phyloP scores from a whole-genome alignment of 192 early-diverging fungal genomes.

The Coemansia sp. region DNA sequence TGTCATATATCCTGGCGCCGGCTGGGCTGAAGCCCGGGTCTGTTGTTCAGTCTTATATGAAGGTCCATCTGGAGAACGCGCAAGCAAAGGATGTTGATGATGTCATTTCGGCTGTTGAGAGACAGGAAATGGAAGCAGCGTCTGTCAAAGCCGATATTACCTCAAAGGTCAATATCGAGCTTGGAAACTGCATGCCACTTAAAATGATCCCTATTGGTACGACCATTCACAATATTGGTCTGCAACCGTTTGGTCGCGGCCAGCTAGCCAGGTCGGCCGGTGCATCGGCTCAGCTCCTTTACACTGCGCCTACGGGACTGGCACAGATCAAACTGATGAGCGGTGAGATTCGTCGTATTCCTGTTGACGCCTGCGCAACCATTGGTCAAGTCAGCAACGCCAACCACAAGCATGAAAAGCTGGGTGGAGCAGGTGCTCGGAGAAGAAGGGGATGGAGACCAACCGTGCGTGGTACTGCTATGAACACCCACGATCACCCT shows the following conservation, averaged over 20 bases:
- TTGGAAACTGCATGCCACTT: slow-evolving; percentile 88
- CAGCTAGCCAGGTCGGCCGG: slow-evolving; percentile 84
- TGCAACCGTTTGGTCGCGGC: slow-evolving; percentile 73
- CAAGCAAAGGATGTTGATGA: slow-evolving; percentile 10
- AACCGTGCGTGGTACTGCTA: slow-evolving; percentile 92
- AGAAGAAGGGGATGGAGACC: slow-evolving; percentile 86
- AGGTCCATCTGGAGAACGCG: slow-evolving; percentile 5
- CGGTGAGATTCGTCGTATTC: slow-evolving; percentile 84
- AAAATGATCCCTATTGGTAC: slow-evolving; percentile 92
- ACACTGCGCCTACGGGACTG: slow-evolving; percentile 69
- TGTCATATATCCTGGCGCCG: slow-evolving; percentile 85
- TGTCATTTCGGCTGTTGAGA: not conserved
- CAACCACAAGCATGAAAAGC: slow-evolving; percentile 80
- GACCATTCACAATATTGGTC: slow-evolving; percentile 80
- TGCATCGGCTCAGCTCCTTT: slow-evolving; percentile 77
- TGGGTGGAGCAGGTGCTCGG: slow-evolving; percentile 87
- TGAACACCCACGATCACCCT: slow-evolving; percentile 93
- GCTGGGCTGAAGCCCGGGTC: slow-evolving; percentile 72
- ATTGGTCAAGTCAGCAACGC: slow-evolving; percentile 89
- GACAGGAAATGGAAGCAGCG: slow-evolving; percentile 7
- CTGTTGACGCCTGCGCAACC: slow-evolving; percentile 82
- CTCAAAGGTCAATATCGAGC: slow-evolving; percentile 56
- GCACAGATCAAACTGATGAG: slow-evolving; percentile 83
- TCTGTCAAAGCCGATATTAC: slow-evolving; percentile 10
- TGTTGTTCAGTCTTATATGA: slow-evolving; percentile 61